phyloP scores from a whole-genome alignment of 306 rosid genomes.

The Fragaria ananassa region DNA sequence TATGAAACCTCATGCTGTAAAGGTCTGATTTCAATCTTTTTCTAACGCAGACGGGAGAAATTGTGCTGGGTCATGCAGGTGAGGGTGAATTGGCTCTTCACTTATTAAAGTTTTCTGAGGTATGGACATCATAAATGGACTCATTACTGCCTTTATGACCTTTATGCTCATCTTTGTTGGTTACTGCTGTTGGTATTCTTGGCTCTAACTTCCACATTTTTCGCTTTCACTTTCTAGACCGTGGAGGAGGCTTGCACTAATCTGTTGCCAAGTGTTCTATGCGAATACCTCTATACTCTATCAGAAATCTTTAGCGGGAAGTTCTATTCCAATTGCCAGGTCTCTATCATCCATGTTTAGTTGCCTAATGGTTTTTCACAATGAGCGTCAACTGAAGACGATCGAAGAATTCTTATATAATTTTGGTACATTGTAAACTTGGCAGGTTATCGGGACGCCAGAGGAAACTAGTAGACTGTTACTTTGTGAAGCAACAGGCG shows the following conservation, averaged over 20 bases:
- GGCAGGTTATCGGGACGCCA: constrained; percentile 76
- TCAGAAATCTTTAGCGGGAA: constrained; percentile 73
- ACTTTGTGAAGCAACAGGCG: constrained; percentile 90
- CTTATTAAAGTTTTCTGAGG: constrained; percentile 91
- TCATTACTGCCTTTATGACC: constrained; percentile 12
- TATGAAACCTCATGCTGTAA: background rate
- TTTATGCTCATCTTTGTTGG: background rate
- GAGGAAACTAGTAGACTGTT: constrained; percentile 88
- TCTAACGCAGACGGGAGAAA: constrained; percentile 50
- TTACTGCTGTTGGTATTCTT: background rate
- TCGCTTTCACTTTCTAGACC: constrained; percentile 45
- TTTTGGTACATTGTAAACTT: background rate
- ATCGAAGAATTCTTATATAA: background rate
- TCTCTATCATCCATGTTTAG: constrained; percentile 31
- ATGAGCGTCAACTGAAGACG: background rate
- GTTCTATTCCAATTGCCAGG: constrained; percentile 89
- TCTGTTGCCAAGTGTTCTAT: constrained; percentile 73
- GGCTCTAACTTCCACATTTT: constrained; percentile 5
- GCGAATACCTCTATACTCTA: constrained; percentile 84
- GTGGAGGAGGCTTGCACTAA: constrained; percentile 90
- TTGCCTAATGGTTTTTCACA: constrained; percentile 1
- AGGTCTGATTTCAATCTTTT: constrained; percentile 10
- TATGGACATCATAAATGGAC: constrained; percentile 23
- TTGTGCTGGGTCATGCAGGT: constrained; percentile 68
- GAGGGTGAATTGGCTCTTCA: constrained; percentile 86